Conservation (phyloP, 2,329 filamentous ascomycete species). For the Passalora sequoiae region DNA sequence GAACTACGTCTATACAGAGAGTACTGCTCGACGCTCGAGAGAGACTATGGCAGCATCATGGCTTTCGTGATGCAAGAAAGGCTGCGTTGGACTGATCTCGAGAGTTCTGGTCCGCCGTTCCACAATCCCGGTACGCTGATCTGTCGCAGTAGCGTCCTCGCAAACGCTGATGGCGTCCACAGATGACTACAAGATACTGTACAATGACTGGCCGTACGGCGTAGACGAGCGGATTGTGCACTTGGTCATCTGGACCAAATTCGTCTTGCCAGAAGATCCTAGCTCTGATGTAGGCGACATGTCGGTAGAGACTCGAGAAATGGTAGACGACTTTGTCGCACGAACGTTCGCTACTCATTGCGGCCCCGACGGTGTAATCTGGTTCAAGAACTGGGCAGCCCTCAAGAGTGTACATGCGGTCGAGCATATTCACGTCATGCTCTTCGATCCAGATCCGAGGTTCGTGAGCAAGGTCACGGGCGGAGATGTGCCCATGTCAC, state of each 20-base stretch:
- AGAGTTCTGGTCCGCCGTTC: slow-evolving; percentile 1
- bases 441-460: slow-evolving; percentile 66
- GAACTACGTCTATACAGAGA: slow-evolving; percentile 72
- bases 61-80: slow-evolving; percentile 67
- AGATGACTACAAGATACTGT: slow-evolving; percentile 60
- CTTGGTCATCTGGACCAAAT: slow-evolving; percentile 90
- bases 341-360: slow-evolving; percentile 55
- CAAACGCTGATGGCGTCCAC: neutral
- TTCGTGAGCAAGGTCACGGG: slow-evolving; percentile 68
- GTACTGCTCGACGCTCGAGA: slow-evolving; percentile 60
- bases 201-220: slow-evolving; percentile 94
- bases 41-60: slow-evolving; percentile 70
- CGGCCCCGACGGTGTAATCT: slow-evolving; percentile 56
- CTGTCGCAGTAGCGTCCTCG: neutral
- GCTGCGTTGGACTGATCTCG: slow-evolving; percentile 59
- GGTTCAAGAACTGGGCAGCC: slow-evolving; percentile 89
- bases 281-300: slow-evolving; percentile 54
- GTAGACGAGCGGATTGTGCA: slow-evolving; percentile 73
- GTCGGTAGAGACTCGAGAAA: slow-evolving; percentile 55
- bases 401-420: slow-evolving; percentile 81
- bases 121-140: slow-evolving; percentile 2
- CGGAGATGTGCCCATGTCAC: slow-evolving; percentile 61
- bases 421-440: slow-evolving; percentile 94
- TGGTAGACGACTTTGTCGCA: slow-evolving; percentile 67
- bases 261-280: slow-evolving; percentile 66